phyloP scores from a whole-genome alignment of 805 yeast species.

The Brettanomyces sp. region DNA sequence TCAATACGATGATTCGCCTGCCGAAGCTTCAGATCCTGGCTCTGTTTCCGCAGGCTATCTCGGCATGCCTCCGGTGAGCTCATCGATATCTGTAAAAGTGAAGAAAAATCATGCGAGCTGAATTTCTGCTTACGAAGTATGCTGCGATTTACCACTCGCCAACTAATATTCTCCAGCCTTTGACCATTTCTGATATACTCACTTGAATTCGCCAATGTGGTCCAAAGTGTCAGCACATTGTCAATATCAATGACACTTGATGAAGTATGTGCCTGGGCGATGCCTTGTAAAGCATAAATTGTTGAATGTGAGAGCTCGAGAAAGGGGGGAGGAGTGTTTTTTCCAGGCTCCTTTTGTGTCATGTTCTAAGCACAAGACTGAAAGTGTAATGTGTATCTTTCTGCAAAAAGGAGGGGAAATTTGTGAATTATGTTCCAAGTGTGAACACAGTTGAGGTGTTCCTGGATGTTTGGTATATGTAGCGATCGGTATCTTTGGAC shows the following conservation, averaged over 20 bases:
- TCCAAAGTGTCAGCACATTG: constrained; percentile 32
- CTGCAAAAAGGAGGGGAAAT: not conserved
- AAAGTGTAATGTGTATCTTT: no score
- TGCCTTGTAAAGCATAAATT: constrained; percentile 14
- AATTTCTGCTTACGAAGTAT: constrained; percentile 17
- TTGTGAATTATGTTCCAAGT: not conserved
- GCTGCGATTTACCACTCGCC: constrained; percentile 27
- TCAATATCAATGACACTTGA: constrained; percentile 25
- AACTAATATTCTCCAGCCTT: constrained; percentile 26
- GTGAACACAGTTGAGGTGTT: not conserved
- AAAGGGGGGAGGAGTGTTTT: constrained; percentile 21
- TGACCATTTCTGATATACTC: constrained; percentile 24
- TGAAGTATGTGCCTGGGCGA: not conserved
- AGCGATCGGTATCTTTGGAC: no score
- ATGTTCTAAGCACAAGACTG: not conserved
- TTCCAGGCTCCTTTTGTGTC: constrained; percentile 15
- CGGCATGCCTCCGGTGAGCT: constrained; percentile 1
- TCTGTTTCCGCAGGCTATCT: not conserved
- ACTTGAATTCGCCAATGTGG: constrained; percentile 27
- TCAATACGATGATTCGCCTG: no score
- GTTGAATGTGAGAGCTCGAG: constrained; percentile 23
- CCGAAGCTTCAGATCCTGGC: no score
- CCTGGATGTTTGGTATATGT: not conserved
- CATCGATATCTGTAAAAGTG: constrained; percentile 21
- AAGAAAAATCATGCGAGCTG: constrained; percentile 18